phyloP scores from a whole-genome alignment of 1,284 basidiomycete species.

The Irpex sp. region DNA sequence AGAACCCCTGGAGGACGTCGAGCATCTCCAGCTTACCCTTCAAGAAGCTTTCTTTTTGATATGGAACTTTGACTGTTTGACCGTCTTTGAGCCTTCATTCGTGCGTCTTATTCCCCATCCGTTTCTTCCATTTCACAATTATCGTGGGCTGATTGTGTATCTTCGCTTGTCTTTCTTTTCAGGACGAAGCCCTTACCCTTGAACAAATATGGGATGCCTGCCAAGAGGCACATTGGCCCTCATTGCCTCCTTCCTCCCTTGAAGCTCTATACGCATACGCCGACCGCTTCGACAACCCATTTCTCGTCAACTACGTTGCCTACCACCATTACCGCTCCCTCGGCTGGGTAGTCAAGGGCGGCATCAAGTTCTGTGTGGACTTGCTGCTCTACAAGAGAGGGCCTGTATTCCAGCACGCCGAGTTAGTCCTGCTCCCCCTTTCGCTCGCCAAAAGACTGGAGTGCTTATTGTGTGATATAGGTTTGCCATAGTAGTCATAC shows the following conservation, averaged over 20 bases:
- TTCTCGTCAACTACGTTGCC: slow-evolving; percentile 84
- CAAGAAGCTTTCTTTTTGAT: slow-evolving; percentile 91
- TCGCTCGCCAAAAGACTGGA: background rate
- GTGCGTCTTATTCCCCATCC: slow-evolving; percentile 35
- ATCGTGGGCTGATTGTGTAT: too few species aligned
- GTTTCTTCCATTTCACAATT: background rate
- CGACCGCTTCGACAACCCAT: slow-evolving; percentile 80
- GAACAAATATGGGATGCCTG: slow-evolving; percentile 57
- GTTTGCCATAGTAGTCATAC: slow-evolving; percentile 86
- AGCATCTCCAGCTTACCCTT: slow-evolving; percentile 89
- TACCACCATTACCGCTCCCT: slow-evolving; percentile 96
- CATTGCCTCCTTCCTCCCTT: slow-evolving; percentile 25
- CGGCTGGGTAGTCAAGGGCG: slow-evolving; percentile 96
- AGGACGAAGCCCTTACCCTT: slow-evolving; percentile 49
- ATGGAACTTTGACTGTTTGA: slow-evolving; percentile 81
- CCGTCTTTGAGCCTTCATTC: slow-evolving; percentile 59
- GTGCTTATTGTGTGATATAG: slow-evolving; percentile 33
- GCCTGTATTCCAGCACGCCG: slow-evolving; percentile 93
- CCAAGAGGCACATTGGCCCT: slow-evolving; percentile 34
- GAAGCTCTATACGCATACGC: slow-evolving; percentile 15
- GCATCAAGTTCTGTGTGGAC: slow-evolving; percentile 97
- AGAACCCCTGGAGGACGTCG: slow-evolving; percentile 63
- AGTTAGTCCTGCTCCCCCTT: slow-evolving; percentile 45
- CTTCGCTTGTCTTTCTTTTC: slow-evolving; percentile 6
- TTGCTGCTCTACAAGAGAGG: slow-evolving; percentile 93